Evolutionary conservation across 176 grass and related monocot genomes (phyloP).

Genomic region (Phragmites australis): DNA sequence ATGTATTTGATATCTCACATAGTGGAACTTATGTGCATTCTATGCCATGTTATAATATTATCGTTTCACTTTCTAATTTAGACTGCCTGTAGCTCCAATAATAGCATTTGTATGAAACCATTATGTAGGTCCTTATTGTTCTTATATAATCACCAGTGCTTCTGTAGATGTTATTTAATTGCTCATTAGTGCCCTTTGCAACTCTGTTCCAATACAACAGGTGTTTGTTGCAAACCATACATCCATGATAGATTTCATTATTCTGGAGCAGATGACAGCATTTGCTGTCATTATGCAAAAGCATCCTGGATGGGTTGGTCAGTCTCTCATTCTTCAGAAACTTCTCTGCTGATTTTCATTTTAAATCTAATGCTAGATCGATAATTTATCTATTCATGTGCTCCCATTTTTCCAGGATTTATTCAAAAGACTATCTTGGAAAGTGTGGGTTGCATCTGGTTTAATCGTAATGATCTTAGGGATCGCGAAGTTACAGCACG

Average conservation of each 20-base stretch:
- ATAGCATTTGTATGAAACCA: background rate
- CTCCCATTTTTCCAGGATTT: constrained; percentile 64
- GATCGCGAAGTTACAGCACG: constrained; percentile 86
- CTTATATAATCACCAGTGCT: constrained; percentile 11
- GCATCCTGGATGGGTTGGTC: constrained; percentile 99
- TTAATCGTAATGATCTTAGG: constrained; percentile 89
- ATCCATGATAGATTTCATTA: constrained; percentile 99
- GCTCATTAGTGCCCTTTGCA: constrained; percentile 22
- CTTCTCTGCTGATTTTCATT: constrained; percentile 7
- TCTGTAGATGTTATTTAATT: background rate
- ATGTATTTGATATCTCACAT: background rate
- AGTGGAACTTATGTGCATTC: background rate
- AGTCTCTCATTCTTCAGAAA: constrained; percentile 28
- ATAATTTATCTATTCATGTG: constrained; percentile 15
- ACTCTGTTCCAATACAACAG: constrained; percentile 52
- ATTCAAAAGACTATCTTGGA: constrained; percentile 92
- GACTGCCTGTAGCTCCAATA: background rate
- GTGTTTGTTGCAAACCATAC: constrained; percentile 99
- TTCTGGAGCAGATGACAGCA: constrained; percentile 98
- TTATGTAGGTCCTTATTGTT: background rate
- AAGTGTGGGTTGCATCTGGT: constrained; percentile 98
- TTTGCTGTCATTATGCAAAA: constrained; percentile 99
- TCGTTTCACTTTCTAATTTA: background rate
- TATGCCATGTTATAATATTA: constrained; percentile 23
- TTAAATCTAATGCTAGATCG: constrained; percentile 20